phyloP scores from a whole-genome alignment of 2,329 filamentous ascomycete species.

The Fusarium caatingaense region DNA sequence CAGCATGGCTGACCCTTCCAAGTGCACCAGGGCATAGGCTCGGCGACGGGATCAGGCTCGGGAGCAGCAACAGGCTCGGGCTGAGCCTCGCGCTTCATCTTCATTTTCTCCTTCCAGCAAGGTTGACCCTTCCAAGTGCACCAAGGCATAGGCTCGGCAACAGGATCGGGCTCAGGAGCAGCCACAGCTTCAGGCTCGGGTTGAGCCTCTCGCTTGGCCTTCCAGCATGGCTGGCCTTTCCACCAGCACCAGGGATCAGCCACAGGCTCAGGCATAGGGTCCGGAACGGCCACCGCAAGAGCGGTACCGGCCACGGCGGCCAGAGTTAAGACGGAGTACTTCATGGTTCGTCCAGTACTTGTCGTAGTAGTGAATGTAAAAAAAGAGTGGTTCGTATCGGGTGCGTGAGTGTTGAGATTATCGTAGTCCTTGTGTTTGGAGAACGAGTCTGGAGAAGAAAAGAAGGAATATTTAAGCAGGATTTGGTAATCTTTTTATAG shows the following conservation, averaged over 20 bases:
- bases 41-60: not conserved
- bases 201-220: slow-evolving; percentile 46
- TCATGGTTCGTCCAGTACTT: slow-evolving; percentile 39
- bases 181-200: slow-evolving; percentile 21
- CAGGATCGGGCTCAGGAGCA: slow-evolving; percentile 36
- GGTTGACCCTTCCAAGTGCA: slow-evolving; percentile 54
- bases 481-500: slow-evolving; percentile 37
- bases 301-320: slow-evolving; percentile 36
- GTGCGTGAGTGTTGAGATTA: slow-evolving; percentile 31
- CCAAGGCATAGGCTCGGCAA: slow-evolving; percentile 32
- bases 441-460: slow-evolving; percentile 42
- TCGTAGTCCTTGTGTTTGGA: slow-evolving; percentile 38
- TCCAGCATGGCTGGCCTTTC: slow-evolving; percentile 55
- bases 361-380: slow-evolving; percentile 20
- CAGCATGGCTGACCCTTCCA: slow-evolving; percentile 55
- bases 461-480: slow-evolving; percentile 6
- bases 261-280: slow-evolving; percentile 34
- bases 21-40: slow-evolving; percentile 48
- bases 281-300: slow-evolving; percentile 18
- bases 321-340: slow-evolving; percentile 45
- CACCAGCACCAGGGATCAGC: slow-evolving; percentile 49
- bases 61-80: not conserved
- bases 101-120: slow-evolving; percentile 55
- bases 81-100: slow-evolving; percentile 3
- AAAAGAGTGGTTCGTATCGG: slow-evolving; percentile 23